phyloP scores from a whole-genome alignment of 2,329 filamentous ascomycete species.

The Emmonsia crescens region DNA sequence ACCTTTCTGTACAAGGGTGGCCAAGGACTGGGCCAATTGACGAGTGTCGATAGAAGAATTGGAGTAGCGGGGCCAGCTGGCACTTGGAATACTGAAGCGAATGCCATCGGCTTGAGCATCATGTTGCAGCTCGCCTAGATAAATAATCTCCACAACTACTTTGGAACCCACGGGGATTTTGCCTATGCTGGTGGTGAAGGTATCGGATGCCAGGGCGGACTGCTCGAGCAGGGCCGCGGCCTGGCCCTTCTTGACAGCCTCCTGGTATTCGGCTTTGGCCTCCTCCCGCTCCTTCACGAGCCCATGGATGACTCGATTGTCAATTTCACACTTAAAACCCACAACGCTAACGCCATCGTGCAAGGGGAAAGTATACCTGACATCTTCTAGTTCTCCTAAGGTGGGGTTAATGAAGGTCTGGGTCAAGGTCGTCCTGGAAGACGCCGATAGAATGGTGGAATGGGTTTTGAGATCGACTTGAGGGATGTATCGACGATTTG shows the following conservation, averaged over 20 bases:
- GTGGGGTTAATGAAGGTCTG: constrained; percentile 55
- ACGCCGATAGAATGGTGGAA: constrained; percentile 49
- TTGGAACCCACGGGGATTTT: constrained; percentile 52
- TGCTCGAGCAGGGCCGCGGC: constrained; percentile 57
- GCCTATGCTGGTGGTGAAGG: constrained; percentile 58
- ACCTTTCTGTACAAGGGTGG: constrained; percentile 14
- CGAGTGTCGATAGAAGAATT: constrained; percentile 9
- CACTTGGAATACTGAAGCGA: constrained; percentile 57
- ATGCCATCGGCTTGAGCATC: constrained; percentile 57
- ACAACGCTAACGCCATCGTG: constrained; percentile 63
- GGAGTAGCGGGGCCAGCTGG: constrained; percentile 58
- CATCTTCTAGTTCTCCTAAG: constrained; percentile 39
- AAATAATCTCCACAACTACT: constrained; percentile 52
- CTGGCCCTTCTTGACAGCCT: constrained; percentile 48
- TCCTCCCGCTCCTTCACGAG: constrained; percentile 55
- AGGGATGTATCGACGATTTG: constrained; percentile 41
- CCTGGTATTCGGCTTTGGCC: constrained; percentile 49
- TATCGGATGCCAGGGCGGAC: constrained; percentile 48
- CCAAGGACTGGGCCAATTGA: constrained; percentile 12
- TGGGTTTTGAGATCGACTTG: constrained; percentile 48
- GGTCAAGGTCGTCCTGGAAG: constrained; percentile 40
- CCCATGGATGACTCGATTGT: constrained; percentile 44
- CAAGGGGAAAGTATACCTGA: constrained; percentile 58
- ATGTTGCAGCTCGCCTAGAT: constrained; percentile 61
- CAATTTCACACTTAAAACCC: constrained; percentile 54